phyloP scores from a whole-genome alignment of 495 filamentous ascomycete genomes.

The Cairneyella variabilis region DNA sequence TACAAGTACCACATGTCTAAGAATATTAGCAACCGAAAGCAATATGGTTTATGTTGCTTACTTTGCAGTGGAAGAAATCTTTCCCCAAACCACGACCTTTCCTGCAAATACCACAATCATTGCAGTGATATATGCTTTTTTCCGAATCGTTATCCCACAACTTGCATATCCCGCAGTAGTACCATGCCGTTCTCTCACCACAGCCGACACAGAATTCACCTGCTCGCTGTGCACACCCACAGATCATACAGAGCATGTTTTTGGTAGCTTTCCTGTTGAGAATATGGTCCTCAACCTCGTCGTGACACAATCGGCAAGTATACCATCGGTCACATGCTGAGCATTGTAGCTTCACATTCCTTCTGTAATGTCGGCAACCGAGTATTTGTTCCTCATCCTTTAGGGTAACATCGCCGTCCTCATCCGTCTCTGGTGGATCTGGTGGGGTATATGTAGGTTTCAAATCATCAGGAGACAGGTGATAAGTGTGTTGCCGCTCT shows the following conservation, averaged over 20 bases:
- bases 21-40: not conserved
- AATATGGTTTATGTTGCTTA: conserved; percentile 32
- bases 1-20: conserved; percentile 86
- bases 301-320: conserved; percentile 93
- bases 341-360: conserved; percentile 95
- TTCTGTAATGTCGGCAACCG: conserved; percentile 89
- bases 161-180: conserved; percentile 94
- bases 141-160: conserved; percentile 91
- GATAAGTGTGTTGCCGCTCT: conserved; percentile 51
- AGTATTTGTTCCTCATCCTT: conserved; percentile 49
- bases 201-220: conserved; percentile 73
- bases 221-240: conserved; percentile 79
- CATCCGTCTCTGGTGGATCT: conserved; percentile 23
- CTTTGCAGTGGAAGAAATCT: conserved; percentile 98
- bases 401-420: conserved; percentile 35
- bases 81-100: conserved; percentile 90
- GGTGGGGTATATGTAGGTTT: conserved; percentile 61
- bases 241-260: conserved; percentile 98
- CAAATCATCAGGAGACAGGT: conserved; percentile 68
- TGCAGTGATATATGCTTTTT: conserved; percentile 95
- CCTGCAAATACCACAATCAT: conserved; percentile 93
- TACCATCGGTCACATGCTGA: conserved; percentile 87
- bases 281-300: conserved; percentile 77
- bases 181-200: conserved; percentile 74
- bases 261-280: conserved; percentile 78